Conservation (phyloP, 495 filamentous ascomycete species). For the Hyaloscypha finlandica region DNA sequence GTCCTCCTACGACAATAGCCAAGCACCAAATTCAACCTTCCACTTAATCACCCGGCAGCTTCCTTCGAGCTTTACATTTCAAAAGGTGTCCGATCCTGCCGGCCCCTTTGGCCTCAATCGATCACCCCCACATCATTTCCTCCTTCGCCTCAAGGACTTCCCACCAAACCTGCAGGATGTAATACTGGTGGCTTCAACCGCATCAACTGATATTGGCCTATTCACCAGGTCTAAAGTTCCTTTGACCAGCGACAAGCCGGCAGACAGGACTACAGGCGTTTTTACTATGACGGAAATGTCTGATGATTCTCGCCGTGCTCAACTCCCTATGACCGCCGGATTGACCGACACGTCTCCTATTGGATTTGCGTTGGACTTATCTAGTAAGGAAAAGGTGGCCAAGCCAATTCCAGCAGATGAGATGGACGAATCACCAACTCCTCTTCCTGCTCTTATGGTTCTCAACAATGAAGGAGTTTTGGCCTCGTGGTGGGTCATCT, state of each 20-base stretch:
- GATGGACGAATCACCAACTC: slow-evolving; percentile 73
- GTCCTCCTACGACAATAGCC: slow-evolving; percentile 54
- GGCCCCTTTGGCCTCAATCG: slow-evolving; percentile 64
- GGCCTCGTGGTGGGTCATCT: slow-evolving; percentile 86
- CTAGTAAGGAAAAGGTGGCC: slow-evolving; percentile 72
- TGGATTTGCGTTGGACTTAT: slow-evolving; percentile 80
- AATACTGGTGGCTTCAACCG: slow-evolving; percentile 80
- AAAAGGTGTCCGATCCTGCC: slow-evolving; percentile 71
- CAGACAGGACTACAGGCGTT: slow-evolving; percentile 58
- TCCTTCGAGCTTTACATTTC: slow-evolving; percentile 60
- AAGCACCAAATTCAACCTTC: slow-evolving; percentile 62
- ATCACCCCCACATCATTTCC: slow-evolving; percentile 73
- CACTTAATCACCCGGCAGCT: slow-evolving; percentile 71
- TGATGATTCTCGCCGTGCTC: slow-evolving; percentile 77
- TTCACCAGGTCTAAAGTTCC: slow-evolving; percentile 70
- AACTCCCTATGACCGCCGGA: slow-evolving; percentile 66
- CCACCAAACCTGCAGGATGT: slow-evolving; percentile 76
- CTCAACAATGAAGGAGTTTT: slow-evolving; percentile 90
- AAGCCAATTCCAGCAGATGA: slow-evolving; percentile 78
- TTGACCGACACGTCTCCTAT: slow-evolving; percentile 73
- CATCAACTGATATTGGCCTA: slow-evolving; percentile 73
- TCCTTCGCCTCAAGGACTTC: slow-evolving; percentile 74
- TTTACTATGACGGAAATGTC: slow-evolving; percentile 74
- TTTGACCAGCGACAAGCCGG: slow-evolving; percentile 60
- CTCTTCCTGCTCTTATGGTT: slow-evolving; percentile 82